phyloP scores from a whole-genome alignment of 2,329 filamentous ascomycete species.

The Talaromyces pinophilus region DNA sequence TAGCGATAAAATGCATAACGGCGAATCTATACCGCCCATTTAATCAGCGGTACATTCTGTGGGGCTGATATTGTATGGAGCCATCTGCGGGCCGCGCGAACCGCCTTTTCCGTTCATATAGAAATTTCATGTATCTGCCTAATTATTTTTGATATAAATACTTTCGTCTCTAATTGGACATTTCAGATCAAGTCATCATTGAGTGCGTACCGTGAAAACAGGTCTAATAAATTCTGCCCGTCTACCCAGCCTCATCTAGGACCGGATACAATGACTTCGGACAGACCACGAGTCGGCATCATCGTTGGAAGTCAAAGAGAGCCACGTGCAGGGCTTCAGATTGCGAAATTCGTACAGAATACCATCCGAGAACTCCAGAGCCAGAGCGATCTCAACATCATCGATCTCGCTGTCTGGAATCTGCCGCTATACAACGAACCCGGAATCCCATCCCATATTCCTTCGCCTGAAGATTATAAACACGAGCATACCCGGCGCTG shows the following conservation, averaged over 20 bases:
- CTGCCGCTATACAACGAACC: conserved; percentile 16
- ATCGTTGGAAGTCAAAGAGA: conserved; percentile 17
- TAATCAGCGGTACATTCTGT: no score
- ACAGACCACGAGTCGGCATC: not conserved
- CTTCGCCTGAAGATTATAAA: conserved; percentile 1
- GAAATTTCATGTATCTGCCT: not conserved
- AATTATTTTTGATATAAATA: not conserved
- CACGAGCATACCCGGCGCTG: conserved; percentile 17
- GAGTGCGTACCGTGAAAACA: not conserved
- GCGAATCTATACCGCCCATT: no score
- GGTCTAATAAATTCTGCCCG: no score
- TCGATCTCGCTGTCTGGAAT: conserved; percentile 19
- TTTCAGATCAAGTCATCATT: not conserved
- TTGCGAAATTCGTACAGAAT: conserved; percentile 13
- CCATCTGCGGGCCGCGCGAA: conserved; percentile 12
- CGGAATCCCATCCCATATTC: conserved; percentile 12
- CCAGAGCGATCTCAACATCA: not conserved
- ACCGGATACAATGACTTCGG: not conserved
- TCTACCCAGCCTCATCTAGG: no score
- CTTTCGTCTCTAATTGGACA: not conserved
- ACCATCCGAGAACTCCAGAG: not conserved
- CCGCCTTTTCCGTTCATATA: not conserved
- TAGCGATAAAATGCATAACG: no score
- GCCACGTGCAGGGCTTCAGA: conserved; percentile 6
- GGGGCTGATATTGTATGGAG: no score